Evolutionary conservation across 768 basidiomycete genomes (phyloP), one percentile per base, ranked within the genome.

Genomic region (Galerina sulciceps): DNA sequence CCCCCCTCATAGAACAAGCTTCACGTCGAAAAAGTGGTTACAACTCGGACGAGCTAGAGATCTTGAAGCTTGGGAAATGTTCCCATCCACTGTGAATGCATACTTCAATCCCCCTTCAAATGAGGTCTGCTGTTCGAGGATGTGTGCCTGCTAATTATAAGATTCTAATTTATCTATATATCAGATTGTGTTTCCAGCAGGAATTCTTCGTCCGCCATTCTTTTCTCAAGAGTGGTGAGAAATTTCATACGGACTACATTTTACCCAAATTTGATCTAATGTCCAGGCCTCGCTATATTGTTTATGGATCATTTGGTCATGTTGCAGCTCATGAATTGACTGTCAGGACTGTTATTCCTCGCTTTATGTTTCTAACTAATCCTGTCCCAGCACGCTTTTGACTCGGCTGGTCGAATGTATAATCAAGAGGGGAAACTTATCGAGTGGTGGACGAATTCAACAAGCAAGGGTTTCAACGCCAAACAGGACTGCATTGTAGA

Each of bases 111-210:
- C 94, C 34, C 89, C 92, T 10, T 86, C 89, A 1, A 95, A 94
- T 62, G 94, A 96, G 81, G 91, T 91, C 59, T 38, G 75, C 51
- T 23, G 9, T 47, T 47, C 6, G 2, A 31, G 37, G n/a, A 20
- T 10, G 57, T 9, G n/a, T 22, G 15, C 26, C 49, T 17, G 10
- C 4, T 9, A 45, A 17, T 45, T 31, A 52, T 20, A 37, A 23
- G 10, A 42, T 14, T 41, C 13, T 26, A 4, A 47, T 13, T 44
- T 58, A 37, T 42, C 10, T 9, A 42, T 38, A 11, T 31, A 5
- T 23, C 31, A 93, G 89, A 94, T 96, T 51, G 93, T 94, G 18
- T 98, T 99, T 78, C 96, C 97, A 9, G 96, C 97, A 18, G 97
- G 97, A 22, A 95, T 99, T 66, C 76, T 99, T 15, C 93, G 89